Percentiles rank a stretch among this genome's conserved stretches.
Conservation (phyloP, 768 basidiomycete species). For the Daedalea quercina region DNA sequence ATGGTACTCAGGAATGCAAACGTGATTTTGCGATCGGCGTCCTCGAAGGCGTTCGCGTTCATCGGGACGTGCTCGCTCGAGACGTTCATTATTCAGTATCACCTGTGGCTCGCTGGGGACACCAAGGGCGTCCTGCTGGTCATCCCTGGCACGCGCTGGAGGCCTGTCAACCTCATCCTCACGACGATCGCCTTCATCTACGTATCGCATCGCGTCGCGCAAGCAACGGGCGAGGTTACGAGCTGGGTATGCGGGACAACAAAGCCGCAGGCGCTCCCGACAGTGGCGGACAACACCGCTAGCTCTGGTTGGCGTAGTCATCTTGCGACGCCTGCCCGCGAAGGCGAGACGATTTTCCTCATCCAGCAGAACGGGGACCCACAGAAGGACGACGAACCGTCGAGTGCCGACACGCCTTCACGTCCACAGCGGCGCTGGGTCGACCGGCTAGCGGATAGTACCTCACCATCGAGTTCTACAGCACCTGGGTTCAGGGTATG, state of each 20-base stretch:
- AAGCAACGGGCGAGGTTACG: conserved; percentile 71
- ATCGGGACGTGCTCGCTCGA: conserved; percentile 86
- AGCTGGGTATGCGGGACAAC: conserved; percentile 41
- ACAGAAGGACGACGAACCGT: conserved; percentile 23
- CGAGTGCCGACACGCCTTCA: conserved; percentile 33
- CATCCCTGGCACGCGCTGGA: conserved; percentile 66
- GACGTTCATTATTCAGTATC: conserved; percentile 88
- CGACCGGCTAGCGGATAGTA: conserved; percentile 39
- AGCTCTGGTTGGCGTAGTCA: not conserved
- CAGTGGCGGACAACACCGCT: conserved; percentile 7
- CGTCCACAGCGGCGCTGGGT: conserved; percentile 40
- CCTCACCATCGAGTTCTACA: conserved; percentile 15
- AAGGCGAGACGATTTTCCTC: conserved; percentile 20
- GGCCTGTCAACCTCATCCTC: conserved; percentile 72
- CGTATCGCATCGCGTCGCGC: conserved; percentile 68
- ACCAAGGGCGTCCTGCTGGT: conserved; percentile 77
- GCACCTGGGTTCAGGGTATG: conserved; percentile 25
- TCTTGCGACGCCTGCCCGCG: not conserved
- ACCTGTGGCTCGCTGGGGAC: conserved; percentile 80
- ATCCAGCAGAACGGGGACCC: conserved; percentile 10
- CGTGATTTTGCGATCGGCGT: conserved; percentile 58
- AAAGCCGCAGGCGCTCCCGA: conserved; percentile 18
- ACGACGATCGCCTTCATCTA: conserved; percentile 78
- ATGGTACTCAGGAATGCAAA: conserved; percentile 72
- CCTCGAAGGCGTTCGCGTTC: conserved; percentile 67